Base-by-base conservation (phyloP, 805 yeast species). In the Metschnikowia picachoensis region DNA sequence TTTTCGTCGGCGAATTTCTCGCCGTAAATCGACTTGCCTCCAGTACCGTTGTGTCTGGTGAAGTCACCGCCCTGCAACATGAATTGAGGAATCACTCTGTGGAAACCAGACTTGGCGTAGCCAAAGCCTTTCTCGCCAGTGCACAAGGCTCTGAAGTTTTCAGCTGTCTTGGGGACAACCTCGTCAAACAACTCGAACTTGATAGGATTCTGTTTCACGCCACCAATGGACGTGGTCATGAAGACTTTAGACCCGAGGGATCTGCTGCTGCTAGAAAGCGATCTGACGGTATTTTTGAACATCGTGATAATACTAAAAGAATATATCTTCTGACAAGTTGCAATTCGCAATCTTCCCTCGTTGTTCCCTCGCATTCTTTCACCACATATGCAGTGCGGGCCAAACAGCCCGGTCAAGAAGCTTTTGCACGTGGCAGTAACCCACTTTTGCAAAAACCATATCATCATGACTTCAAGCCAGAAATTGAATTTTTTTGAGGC, bases 41-140 rank as follows among this genome's bases (percentile, higher is more conserved):
- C 96, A 48, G 44, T 79, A 73, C 13, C 92, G 91, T 52, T 76
- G 74, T 46, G 77, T 76, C 53, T 85, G 47, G 51, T 82, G 61
- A 84, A 82, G 65, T 88, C 92, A 51, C 97, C 97, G 47, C 96
- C 95, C 69, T 87, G 95, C 56, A 90, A 77, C 85, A 87, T 82
- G 63, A 86, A 87, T 46, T 76, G 75, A 37, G 79, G 74, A 51
- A 86, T 83, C 41, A 89, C 80, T 50, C 91, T 77, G 67, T 86
- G 94, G 77, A 89, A 88, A 31, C 83, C 83, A 61, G 83, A 73
- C 35, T 73, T 67, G 35, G 86, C 82, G 61, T 87, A 55, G 3
- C 58, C 58, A 12, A 55, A 50, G 16, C 58, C 58, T 42, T 55
- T 50, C 33, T 55, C 90, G 44, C 82, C 57, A 31, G 67, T 73